Evolutionary conservation across 345 rosid genomes (phyloP).

Genomic region (Schrenkiella parvula): DNA sequence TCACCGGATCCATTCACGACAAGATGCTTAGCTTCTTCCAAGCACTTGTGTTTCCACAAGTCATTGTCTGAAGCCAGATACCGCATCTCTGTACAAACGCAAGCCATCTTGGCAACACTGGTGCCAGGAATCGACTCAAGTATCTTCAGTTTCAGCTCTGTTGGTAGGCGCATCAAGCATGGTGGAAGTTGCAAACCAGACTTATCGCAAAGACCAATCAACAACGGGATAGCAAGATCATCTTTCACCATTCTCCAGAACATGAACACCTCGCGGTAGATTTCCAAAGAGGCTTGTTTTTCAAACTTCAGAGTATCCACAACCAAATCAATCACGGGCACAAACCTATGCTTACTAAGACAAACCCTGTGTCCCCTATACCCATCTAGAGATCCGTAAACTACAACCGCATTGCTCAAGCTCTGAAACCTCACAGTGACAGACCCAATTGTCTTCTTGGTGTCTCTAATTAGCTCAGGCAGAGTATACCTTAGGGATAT

Average conservation of each 20-base stretch:
- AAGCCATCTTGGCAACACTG: constrained; percentile 50
- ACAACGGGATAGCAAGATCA: constrained; percentile 53
- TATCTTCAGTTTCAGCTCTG: constrained; percentile 61
- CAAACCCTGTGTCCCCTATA: constrained; percentile 33
- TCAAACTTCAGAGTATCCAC: constrained; percentile 24
- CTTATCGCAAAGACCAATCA: constrained; percentile 51
- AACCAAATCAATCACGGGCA: constrained; percentile 37
- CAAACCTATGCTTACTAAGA: constrained; percentile 44
- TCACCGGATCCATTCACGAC: background rate
- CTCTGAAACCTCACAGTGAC: constrained; percentile 47
- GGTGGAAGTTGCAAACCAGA: constrained; percentile 50
- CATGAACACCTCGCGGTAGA: constrained; percentile 40
- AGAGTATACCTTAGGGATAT: constrained; percentile 52
- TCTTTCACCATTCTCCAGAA: constrained; percentile 78
- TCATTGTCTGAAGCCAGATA: constrained; percentile 46
- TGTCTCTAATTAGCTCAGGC: constrained; percentile 38
- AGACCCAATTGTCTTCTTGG: constrained; percentile 16
- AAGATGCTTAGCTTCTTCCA: constrained; percentile 38
- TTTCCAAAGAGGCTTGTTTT: constrained; percentile 17
- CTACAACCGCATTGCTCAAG: constrained; percentile 47
- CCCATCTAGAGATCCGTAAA: constrained; percentile 47
- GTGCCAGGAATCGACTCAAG: constrained; percentile 53
- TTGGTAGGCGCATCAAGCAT: constrained; percentile 56
- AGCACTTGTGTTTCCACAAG: constrained; percentile 57
- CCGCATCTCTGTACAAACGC: constrained; percentile 46